Evolutionary conservation across 331 rosid species (phyloP), one percentile per base, ranked within the genome.

Genomic region (Phaseolus coccineus): DNA sequence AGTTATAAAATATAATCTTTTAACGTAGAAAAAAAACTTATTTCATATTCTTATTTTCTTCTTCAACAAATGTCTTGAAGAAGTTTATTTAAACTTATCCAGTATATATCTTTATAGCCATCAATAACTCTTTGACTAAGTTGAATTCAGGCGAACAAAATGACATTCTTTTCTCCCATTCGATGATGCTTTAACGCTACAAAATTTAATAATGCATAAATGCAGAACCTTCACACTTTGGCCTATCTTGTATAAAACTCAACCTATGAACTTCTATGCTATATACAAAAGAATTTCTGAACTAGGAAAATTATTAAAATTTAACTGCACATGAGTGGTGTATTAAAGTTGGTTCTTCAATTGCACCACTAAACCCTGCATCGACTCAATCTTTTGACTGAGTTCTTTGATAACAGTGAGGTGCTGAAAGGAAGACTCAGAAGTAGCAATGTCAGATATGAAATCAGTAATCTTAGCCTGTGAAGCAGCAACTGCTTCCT

Each of bases 211-310:
- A 28, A 33, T 59, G 78, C 77, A 76, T 59, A 33, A 50, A 65
- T 47, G 50, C n/a, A 9, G 44, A 33, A 35, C 79, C 85, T 75
- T 44, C 22, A 19, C 62, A 40, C 30, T 67, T 66, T 71, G 15
- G 87, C 86, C 83, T 40, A 57, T 57, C 74, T 62, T 77, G 63
- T 87, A 87, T 84, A 82, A 74, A 37, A 69, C 84, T 87, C 83
- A 68, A 76, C 80, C 81, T 39, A 70, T n/a, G 80, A 70, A 80
- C 74, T 70, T 62, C 27, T 76, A 40, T 56, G 55, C 71, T 91
- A 87, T 88, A 77, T 90, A 90, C 92, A 83, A 77, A 85, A 92
- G 85, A 90, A 92, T 88, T 19, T 85, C 83, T 79, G 37, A 75
- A 74, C 84, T 79, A 66, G 65, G 74, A 85, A 90, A 84, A 55